Conservation (phyloP, 345 rosid genomes). For the Arabidopsis suecica region DNA sequence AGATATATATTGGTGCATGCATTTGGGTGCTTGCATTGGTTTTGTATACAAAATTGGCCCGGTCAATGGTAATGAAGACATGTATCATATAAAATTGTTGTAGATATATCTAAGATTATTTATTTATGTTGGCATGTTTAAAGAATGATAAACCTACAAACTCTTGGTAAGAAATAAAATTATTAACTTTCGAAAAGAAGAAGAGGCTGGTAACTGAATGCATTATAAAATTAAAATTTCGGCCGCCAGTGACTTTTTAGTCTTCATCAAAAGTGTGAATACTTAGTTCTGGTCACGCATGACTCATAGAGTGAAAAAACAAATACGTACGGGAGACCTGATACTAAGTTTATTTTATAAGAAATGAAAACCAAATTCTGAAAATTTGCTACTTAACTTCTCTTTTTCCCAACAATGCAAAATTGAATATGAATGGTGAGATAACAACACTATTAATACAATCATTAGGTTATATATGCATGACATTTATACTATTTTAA, state of each 20-base stretch:
- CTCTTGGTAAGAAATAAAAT: background rate
- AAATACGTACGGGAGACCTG: no score
- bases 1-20: constrained; percentile 23
- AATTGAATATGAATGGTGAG: no score
- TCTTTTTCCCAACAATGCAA: no score
- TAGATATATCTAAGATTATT: background rate
- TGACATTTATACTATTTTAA: no score
- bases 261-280: no score
- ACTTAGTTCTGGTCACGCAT: no score
- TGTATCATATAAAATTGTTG: background rate
- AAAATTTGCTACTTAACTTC: no score
- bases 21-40: constrained; percentile 19
- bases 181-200: background rate
- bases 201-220: background rate
- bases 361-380: no score
- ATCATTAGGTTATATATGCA: no score
- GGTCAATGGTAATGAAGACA: constrained; percentile 23
- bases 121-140: background rate
- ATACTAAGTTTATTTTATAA: no score
- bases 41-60: constrained; percentile 1
- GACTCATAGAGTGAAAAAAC: no score
- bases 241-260: background rate
- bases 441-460: no score
- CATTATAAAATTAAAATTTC: background rate
- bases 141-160: background rate